Conservation (phyloP, 306 rosid genomes). For the Macrotyloma uniflorum region DNA sequence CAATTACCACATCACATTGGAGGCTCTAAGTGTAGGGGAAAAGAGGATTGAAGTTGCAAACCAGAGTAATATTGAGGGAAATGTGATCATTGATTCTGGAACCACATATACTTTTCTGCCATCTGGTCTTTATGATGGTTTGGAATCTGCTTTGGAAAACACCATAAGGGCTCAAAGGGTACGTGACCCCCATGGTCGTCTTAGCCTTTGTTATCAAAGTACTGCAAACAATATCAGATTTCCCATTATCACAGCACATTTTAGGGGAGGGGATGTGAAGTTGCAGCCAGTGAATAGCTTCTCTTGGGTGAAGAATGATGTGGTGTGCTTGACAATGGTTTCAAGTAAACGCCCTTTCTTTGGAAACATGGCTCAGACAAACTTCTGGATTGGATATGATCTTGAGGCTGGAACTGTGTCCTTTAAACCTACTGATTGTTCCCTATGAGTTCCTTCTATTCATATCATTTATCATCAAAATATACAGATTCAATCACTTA, state of each 20-base stretch:
- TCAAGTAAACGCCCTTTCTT: conserved; percentile 12
- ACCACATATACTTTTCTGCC: conserved; percentile 55
- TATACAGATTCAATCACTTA: no score
- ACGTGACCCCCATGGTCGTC: conserved; percentile 39
- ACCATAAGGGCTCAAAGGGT: conserved; percentile 31
- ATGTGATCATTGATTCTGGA: conserved; percentile 61
- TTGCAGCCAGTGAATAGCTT: conserved; percentile 46
- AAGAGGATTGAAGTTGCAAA: conserved; percentile 21
- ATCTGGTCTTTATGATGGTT: not conserved
- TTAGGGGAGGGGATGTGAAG: conserved; percentile 54
- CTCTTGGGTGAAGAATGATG: conserved; percentile 11
- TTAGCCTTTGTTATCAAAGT: conserved; percentile 47
- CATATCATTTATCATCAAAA: no score
- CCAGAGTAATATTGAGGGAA: conserved; percentile 31
- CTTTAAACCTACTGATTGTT: conserved; percentile 53
- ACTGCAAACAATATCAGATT: not conserved
- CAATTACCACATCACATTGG: conserved; percentile 48
- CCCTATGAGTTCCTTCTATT: not conserved
- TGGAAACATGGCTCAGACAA: conserved; percentile 66
- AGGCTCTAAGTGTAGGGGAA: conserved; percentile 56
- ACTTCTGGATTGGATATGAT: conserved; percentile 58
- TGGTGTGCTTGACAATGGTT: conserved; percentile 46
- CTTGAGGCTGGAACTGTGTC: conserved; percentile 37
- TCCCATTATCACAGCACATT: conserved; percentile 54
- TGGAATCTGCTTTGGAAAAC: conserved; percentile 41